phyloP scores from a whole-genome alignment of 2,329 filamentous ascomycete genomes.

The Diplodia corticola region DNA sequence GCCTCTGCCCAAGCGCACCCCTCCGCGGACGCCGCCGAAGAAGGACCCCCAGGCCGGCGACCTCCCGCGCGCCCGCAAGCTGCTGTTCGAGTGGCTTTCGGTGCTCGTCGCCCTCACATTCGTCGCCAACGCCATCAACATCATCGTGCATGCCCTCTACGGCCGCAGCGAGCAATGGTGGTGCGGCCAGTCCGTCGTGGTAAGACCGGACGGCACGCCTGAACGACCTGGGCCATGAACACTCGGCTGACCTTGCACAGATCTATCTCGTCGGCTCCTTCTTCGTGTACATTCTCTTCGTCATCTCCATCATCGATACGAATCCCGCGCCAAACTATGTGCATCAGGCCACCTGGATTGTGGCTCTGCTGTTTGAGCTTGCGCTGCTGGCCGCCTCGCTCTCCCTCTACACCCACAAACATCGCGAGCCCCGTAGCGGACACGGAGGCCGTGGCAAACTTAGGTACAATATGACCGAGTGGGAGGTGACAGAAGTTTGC shows the following conservation, averaged over 20 bases:
- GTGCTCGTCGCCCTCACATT: constrained; percentile 72
- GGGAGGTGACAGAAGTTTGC: constrained; percentile 66
- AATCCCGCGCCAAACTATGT: constrained; percentile 76
- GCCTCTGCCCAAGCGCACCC: constrained; percentile 69
- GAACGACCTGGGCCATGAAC: constrained; percentile 26
- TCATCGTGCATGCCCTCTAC: constrained; percentile 72
- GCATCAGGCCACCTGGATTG: constrained; percentile 76
- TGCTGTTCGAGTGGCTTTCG: constrained; percentile 74
- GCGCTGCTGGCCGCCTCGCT: constrained; percentile 70
- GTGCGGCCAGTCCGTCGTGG: constrained; percentile 76
- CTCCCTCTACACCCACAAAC: constrained; percentile 65
- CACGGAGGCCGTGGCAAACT: constrained; percentile 33
- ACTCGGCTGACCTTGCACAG: constrained; percentile 47
- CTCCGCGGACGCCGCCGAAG: constrained; percentile 45
- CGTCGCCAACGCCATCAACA: constrained; percentile 69
- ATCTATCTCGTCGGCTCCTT: constrained; percentile 82
- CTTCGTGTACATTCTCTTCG: constrained; percentile 82
- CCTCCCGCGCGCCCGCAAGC: constrained; percentile 67
- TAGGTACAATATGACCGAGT: constrained; percentile 50
- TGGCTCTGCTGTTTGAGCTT: constrained; percentile 71
- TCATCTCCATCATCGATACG: constrained; percentile 84
- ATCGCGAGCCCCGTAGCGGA: constrained; percentile 62
- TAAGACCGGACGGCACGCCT: constrained; percentile 48
- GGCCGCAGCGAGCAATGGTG: constrained; percentile 70
- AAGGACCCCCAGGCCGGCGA: constrained; percentile 50